Evolutionary conservation across 2,329 filamentous ascomycete species (phyloP).

Genomic region (Exophiala mesophila): DNA sequence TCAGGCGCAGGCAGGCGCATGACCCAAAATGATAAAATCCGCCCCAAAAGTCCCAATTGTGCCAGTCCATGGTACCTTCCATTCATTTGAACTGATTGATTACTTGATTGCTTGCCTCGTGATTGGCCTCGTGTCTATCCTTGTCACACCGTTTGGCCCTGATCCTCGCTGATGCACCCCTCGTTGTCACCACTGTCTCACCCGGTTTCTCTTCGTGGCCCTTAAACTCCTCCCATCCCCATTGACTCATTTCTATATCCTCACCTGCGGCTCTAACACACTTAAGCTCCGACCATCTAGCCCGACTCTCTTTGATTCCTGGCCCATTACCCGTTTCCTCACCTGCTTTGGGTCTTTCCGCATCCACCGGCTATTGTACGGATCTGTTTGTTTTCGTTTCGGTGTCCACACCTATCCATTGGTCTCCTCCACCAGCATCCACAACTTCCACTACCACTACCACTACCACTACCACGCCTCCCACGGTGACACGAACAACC

Average conservation of each 20-base stretch:
- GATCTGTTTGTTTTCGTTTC: not conserved
- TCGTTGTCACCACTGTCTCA: not conserved
- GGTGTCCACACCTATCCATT: no score
- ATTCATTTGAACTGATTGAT: not conserved
- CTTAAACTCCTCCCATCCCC: not conserved
- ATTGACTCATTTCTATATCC: not conserved
- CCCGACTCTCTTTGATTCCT: not conserved
- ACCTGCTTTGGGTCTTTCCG: not conserved
- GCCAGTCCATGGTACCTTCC: no score
- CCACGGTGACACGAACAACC: not conserved
- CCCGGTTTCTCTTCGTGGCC: constrained; percentile 1
- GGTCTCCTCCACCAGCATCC: no score
- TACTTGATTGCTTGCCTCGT: not conserved
- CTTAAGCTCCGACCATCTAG: no score
- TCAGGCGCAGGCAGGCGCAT: no score
- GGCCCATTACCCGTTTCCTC: not conserved
- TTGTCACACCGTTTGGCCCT: no score
- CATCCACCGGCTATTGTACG: not conserved
- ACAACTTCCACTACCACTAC: not conserved
- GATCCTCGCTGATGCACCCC: no score
- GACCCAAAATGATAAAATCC: no score
- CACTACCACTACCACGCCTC: not conserved
- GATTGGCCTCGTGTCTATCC: not conserved
- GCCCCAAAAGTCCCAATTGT: no score
- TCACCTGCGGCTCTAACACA: not conserved